Base-by-base conservation (phyloP, 106 monocot species). In the Ottelia alismoides region DNA sequence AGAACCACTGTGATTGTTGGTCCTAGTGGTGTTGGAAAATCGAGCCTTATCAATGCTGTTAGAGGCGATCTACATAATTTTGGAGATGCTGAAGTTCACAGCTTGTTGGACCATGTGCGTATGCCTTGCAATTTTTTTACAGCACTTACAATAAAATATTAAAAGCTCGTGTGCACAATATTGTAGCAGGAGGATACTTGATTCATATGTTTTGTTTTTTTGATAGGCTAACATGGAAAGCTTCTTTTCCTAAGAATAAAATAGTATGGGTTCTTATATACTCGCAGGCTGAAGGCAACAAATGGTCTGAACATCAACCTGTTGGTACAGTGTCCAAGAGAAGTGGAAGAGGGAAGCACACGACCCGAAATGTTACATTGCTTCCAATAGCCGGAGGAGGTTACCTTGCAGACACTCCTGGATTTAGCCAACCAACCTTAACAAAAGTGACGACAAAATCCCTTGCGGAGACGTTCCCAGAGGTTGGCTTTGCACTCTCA, bases 1-100 rank as follows among this genome's bases (percentile, higher is more conserved):
- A 69, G 84, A 61, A 96, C 94, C 22, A 85, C 84, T 56, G 94
- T 96, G 3, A 65, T 88, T 51, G 84, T 85, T 53, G 94, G 94
- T 22, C 94, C 94, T 71, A 96, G 94, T 55, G 94, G 94, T 29
- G 94, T 96, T 48, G 94, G 94, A 35, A 96, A 96, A 60, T 96
- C 94, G 9, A 96, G 94, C 48, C 84, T 96, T 45, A 96, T 96
- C 30, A 96, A 96, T 74, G 64, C 63, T 44, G 56, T 96, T 72
- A 88, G 94, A 72, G 58, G 68, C 52, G 66, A 25, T 40, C 76
- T 63, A 6, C n/a, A 30, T 27, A 31, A 25, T 40, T 52, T 51
- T 51, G 47, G 58, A 28, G 69, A 65, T 31, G 78, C 72, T 28
- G 67, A 70, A 57, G 51, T 64, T 56, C 72, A 78, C 52, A 64